These are phyloP conservation scores for Neurospora sp. DNA, from an alignment of 495 filamentous ascomycete species.

Conservation along the genomic window DNA sequence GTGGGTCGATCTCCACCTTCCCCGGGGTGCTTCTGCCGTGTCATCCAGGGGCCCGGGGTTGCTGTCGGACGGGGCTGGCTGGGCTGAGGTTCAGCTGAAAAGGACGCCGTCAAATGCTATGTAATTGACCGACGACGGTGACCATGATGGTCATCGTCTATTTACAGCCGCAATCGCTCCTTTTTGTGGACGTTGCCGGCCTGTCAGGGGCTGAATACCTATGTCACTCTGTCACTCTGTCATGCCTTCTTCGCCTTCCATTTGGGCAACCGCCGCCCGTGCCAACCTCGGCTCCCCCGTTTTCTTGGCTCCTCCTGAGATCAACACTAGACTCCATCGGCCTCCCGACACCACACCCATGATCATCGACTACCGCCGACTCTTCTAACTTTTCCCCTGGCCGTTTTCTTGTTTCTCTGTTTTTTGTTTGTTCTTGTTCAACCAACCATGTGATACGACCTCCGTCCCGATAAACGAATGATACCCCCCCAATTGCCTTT, in stretches of 20 bases:
- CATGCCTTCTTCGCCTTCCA: not conserved
- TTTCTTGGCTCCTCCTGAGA: not conserved
- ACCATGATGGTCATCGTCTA: not conserved
- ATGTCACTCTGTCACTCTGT: not conserved
- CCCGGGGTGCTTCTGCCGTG: not conserved
- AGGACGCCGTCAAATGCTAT: not conserved
- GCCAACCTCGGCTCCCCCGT: conserved; percentile 6
- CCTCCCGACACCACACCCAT: not conserved
- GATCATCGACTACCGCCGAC: not conserved
- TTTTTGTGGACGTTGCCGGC: not conserved
- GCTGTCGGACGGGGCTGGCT: not conserved
- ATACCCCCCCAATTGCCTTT: not conserved
- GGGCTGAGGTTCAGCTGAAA: not conserved
- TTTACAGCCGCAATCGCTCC: not conserved
- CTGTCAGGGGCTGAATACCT: not conserved
- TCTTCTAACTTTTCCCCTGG: not conserved
- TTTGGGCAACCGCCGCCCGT: not conserved
- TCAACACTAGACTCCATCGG: not conserved
- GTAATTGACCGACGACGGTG: not conserved
- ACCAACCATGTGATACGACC: not conserved
- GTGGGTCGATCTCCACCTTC: not conserved
- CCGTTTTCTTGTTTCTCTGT: not conserved
- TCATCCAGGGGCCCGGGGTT: not conserved
- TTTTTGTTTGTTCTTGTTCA: not conserved
- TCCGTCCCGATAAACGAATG: not conserved